phyloP scores from a whole-genome alignment of 257 asterid species.

The Apocynum venetum region DNA sequence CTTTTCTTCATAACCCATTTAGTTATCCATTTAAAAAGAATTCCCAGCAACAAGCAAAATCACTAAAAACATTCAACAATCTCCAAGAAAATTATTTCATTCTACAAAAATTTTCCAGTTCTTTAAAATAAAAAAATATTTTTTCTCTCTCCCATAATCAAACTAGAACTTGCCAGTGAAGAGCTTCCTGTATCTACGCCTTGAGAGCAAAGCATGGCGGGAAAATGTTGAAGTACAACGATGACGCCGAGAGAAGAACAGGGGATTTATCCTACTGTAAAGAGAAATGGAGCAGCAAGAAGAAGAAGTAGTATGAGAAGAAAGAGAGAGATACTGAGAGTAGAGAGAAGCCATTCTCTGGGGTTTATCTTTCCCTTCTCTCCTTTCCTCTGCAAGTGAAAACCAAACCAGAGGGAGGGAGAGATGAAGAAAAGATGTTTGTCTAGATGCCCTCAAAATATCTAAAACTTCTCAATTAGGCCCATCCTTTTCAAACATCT shows the following conservation, averaged over 20 bases:
- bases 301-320: conserved; percentile 41
- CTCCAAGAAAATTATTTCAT: background rate
- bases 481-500: too few relatives aligned
- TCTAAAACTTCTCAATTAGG: too few relatives aligned
- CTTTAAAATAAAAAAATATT: background rate
- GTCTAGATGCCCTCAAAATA: too few relatives aligned
- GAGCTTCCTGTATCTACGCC: conserved; percentile 11
- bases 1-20: background rate
- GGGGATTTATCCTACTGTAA: conserved; percentile 52
- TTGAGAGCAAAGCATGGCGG: conserved; percentile 28
- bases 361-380: background rate
- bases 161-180: conserved; percentile 10
- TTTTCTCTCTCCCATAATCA: background rate
- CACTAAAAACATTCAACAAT: background rate
- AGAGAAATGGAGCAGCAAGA: conserved; percentile 32
- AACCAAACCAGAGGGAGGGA: background rate
- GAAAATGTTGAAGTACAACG: conserved; percentile 28
- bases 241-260: conserved; percentile 42
- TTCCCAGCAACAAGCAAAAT: background rate
- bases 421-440: background rate
- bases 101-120: background rate
- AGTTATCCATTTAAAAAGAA: background rate
- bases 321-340: conserved; percentile 14
- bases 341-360: background rate
- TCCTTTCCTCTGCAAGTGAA: background rate